phyloP scores from a whole-genome alignment of 1,284 basidiomycete genomes.

The Trichosporon sp. region DNA sequence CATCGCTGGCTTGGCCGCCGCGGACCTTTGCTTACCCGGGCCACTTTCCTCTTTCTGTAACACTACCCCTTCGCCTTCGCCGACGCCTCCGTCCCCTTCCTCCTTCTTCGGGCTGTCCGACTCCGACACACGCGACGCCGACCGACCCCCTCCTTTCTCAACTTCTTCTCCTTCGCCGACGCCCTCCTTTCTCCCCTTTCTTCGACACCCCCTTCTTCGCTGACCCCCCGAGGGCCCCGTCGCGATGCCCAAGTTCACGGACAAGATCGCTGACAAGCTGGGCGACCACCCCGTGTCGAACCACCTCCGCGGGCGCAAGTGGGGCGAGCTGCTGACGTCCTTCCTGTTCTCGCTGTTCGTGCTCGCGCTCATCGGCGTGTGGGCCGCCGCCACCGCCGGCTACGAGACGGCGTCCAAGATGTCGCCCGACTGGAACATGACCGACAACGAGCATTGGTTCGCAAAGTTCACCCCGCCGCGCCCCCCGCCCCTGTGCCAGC shows the following conservation, averaged over 20 bases:
- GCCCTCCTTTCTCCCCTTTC: background rate
- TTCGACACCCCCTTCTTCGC: background rate
- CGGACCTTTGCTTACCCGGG: background rate
- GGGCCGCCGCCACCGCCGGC: constrained; percentile 22
- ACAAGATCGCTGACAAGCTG: constrained; percentile 18
- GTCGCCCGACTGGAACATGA: constrained; percentile 23
- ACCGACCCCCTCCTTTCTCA: background rate
- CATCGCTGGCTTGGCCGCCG: background rate
- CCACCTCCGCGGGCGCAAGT: constrained; percentile 18
- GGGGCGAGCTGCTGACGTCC: constrained; percentile 10
- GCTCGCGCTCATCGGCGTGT: constrained; percentile 19
- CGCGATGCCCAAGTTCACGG: constrained; percentile 12
- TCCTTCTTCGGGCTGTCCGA: background rate
- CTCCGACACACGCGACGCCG: background rate
- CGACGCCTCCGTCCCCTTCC: background rate
- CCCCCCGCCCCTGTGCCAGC: constrained; percentile 17
- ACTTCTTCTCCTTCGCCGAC: background rate
- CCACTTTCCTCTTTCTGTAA: background rate
- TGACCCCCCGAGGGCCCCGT: background rate
- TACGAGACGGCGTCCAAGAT: constrained; percentile 16
- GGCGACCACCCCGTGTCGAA: constrained; percentile 17
- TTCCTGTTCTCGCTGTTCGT: constrained; percentile 15
- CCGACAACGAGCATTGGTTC: constrained; percentile 25
- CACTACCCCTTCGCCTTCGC: background rate
- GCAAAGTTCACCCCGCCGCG: constrained; percentile 20